Percentiles rank a stretch among this genome's conserved stretches.
Conservation (phyloP, 2,329 filamentous ascomycete genomes). For the Microascus cirrosus region DNA sequence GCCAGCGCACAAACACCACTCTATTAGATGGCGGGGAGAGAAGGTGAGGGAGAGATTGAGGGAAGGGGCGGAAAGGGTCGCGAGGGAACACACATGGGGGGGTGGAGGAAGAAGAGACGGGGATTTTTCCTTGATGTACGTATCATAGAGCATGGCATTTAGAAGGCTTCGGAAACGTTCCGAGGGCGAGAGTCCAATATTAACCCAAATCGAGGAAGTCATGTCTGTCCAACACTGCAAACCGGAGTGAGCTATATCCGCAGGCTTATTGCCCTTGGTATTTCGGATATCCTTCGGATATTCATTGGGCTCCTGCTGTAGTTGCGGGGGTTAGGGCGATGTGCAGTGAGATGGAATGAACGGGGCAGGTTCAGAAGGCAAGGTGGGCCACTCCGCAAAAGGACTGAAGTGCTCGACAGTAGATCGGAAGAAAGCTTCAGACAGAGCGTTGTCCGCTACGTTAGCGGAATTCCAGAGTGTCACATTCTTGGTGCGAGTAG, state of each 20-base stretch:
- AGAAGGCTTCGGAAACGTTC: neutral
- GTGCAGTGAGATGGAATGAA: no score
- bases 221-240: neutral
- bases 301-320: no score
- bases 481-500: no score
- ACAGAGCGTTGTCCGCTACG: constrained; percentile 14
- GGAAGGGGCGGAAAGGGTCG: neutral
- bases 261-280: no score
- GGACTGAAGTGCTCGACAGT: constrained; percentile 19
- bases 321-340: no score
- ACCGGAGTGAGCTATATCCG: neutral
- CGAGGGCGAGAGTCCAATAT: neutral
- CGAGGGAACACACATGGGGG: neutral
- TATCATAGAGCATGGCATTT: neutral
- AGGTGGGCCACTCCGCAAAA: no score
- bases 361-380: no score
- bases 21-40: neutral
- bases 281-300: no score
- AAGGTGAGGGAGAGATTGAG: neutral
- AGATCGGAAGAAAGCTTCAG: constrained; percentile 15
- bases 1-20: neutral
- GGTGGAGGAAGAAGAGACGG: neutral
- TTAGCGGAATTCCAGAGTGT: constrained; percentile 9
- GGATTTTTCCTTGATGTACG: neutral
- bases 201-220: neutral